Evolutionary conservation across 441 rosid species (phyloP), one percentile per base, ranked within the genome.

Genomic region (Dalechampia spathulata): DNA sequence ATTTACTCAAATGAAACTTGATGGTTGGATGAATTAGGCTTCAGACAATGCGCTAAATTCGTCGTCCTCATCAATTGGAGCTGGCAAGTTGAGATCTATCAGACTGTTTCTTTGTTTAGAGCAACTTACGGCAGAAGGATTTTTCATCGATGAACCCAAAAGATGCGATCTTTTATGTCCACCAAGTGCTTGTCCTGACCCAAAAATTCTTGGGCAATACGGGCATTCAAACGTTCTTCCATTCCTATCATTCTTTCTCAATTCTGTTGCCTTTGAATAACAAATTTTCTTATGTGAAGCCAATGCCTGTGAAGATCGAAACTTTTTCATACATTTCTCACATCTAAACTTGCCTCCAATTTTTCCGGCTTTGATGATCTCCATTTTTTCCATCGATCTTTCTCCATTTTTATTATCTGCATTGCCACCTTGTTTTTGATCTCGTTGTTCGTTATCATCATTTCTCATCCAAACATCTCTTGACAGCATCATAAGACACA

Each of bases 401-500:
- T 66, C 73, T 38, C 61, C 65, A 0, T 46, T 43, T 43, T 22
- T 20, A 10, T 34, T 41, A 42, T 61, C n/a, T n/a, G n/a, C 43
- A 22, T 17, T 30, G 39, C 48, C 28, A 30, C 38, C 61, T 46
- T 38, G 9, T 42, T 15, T 59, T 58, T 65, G 68, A 56, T 45
- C 72, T 50, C 17, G 11, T 57, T 19, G 14, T 52, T 26, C 73
- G 42, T 53, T 61, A 4, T 25, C 51, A 47, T 49, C 68, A 65
- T 23, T 30, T 30, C 34, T 30, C 64, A 63, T 64, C 77, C 95
- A 80, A 52, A 67, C 82, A 66, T 84, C 96, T 52, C 95, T 80
- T 3, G 95, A 86, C 15, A 92, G 82, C 96, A 88, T 78, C 85
- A 86, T 83, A 36, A 92, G 81, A 63, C 94, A 83, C 83, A 81